Conservation (phyloP, 208 protist species). For the Leishmania braziliensis region DNA sequence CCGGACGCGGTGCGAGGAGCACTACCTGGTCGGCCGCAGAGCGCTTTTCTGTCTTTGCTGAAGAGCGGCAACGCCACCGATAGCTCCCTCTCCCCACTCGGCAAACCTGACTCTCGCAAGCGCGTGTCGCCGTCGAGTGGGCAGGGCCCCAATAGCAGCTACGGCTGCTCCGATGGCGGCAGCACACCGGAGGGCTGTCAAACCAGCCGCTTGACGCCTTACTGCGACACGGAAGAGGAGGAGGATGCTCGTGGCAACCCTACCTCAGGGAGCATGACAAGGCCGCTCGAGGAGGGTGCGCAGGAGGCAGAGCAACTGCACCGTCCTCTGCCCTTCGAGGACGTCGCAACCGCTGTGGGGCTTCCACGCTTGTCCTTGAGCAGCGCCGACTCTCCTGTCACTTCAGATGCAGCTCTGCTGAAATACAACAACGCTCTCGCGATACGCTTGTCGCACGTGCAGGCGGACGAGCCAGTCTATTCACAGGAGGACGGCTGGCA, state of each 20-base stretch:
- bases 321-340: background rate
- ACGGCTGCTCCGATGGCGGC: slow-evolving; percentile 32
- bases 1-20: background rate
- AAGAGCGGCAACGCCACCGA: background rate
- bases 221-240: slow-evolving; percentile 11
- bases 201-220: slow-evolving; percentile 15
- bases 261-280: background rate
- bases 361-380: background rate
- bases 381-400: background rate
- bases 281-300: background rate
- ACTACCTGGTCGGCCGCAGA: background rate
- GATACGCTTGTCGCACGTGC: background rate
- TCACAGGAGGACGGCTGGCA: background rate
- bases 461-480: background rate
- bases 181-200: slow-evolving; percentile 14
- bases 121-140: slow-evolving; percentile 6
- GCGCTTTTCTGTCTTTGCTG: background rate
- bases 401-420: background rate
- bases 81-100: background rate
- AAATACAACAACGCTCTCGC: background rate
- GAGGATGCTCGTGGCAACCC: background rate
- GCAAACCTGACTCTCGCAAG: background rate
- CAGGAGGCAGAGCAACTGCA: background rate
- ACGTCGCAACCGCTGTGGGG: background rate
- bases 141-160: slow-evolving; percentile 28